Base-by-base conservation (phyloP, 140 eudicot species). In the Ambrosia hybrid region DNA sequence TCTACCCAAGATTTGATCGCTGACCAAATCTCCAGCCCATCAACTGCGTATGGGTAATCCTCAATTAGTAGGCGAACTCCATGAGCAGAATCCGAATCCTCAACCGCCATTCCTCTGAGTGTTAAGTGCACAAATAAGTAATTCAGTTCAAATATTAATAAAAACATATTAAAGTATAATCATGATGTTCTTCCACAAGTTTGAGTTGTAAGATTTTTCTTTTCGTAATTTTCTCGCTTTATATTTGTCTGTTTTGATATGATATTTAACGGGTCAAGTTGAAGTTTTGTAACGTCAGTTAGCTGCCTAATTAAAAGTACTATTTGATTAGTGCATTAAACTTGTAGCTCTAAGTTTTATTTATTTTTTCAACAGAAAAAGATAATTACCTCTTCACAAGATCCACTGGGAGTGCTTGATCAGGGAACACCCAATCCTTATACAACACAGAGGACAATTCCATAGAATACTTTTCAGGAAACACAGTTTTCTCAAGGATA, bases 1-100 rank as follows among this genome's bases (percentile, higher is more conserved):
- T 74, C 69, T 0, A 91, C 90, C 97, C 97, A 91, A 11, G 85
- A 14, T 67, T 88, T 83, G 68, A 91, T 91, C 3, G 97, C 85
- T 4, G 74, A 53, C 97, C 97, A 91, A 46, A 91, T 82, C 65
- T 88, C 90, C 6, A 91, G 85, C 14, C 95, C 97, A 52, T 91
- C 97, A 33, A 78, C 90, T 2, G 90, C 97, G 57, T 74, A 91
- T 0, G 97, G 97, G 60, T 91, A 91, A 78, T 91, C 97, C 71
- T 87, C 78, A 5, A 91, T 83, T 8, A 85, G 65, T 41, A 91
- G 79, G n/a, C 82, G 84, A 10, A 85, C 64, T 3, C 95, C 97
- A 57, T 88, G 76, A 16, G 82, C 83, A 36, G 82, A 79, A 39
- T 61, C 58, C 0, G 88, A 48, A 73, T 91, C 97, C 72, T 85